Evolutionary conservation across 2,329 filamentous ascomycete genomes (phyloP), one percentile per base, ranked within the genome.

Genomic region (Truncatella angustata): DNA sequence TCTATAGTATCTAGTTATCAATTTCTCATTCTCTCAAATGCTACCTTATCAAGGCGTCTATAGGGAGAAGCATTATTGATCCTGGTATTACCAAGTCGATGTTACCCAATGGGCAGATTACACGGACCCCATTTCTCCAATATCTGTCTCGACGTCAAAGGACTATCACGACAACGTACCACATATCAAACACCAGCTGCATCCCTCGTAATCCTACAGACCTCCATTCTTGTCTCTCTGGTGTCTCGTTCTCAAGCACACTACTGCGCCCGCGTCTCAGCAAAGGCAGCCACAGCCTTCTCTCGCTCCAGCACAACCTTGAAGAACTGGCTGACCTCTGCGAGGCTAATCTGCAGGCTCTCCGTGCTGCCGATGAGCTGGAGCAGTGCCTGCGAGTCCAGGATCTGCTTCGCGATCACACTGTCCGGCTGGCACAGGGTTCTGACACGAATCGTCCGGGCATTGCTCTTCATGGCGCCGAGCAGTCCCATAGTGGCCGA

Each of bases 351-450:
- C 58, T 80, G 76, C 49, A 74, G 68, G 5, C 63, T 49, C 37
- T 77, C 72, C 0, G 70, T 61, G 21, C 70, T 72, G 11, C 77
- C 77, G 4, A 84, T 63, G 16, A 82, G 64, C 54, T 76, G 72
- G 54, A 81, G 72, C 3, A 83, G 63, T 7, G 70, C 72, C 66
- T 80, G 77, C 0, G 76, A 61, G 56, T 84, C 80, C 3, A 80
- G 65, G 5, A 85, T 66, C 61, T 83, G 80, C 70, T 82, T 83
- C 4, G 78, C 78, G 50, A 84, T 72, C 21, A 81, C 79, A 0
- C 76, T 72, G 60, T 85, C 81, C 0, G 81, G 80, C 57, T 82
- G 77, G 62, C 80, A 84, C 56, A 77, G 81, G 1, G 80, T 83
- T 35, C 78, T 75, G 34, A 83, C 62, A 20, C 76, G 70, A 66